These are phyloP conservation scores for Crithidia mellificae DNA, from an alignment of 208 protist genomes.

Conservation along the genomic window DNA sequence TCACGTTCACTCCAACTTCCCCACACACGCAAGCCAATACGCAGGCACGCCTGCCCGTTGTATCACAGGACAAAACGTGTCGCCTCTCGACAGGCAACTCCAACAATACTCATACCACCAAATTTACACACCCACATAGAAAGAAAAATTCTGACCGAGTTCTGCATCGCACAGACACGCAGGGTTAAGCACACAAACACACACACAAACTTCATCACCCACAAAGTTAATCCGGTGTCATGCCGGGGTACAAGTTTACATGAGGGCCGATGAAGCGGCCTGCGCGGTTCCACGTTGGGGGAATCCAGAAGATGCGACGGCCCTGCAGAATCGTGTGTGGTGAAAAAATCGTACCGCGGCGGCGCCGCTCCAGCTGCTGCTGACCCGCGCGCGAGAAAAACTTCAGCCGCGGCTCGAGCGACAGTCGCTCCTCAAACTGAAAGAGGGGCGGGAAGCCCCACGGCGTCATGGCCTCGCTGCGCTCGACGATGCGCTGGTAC, in stretches of 20 bases:
- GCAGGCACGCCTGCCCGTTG: no score
- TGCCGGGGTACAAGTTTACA: conserved; percentile 84
- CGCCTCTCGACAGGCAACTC: no score
- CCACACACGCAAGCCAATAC: no score
- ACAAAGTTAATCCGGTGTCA: conserved; percentile 76
- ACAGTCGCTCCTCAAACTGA: conserved; percentile 90
- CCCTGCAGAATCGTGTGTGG: conserved; percentile 74
- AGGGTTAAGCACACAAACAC: not conserved
- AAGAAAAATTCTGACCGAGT: no score
- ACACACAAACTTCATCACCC: not conserved
- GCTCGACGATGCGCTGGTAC: conserved; percentile 90
- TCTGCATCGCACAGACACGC: no score
- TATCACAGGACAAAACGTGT: no score
- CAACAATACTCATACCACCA: no score
- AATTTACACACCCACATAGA: no score
- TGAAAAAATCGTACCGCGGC: conserved; percentile 71
- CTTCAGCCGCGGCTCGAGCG: conserved; percentile 83
- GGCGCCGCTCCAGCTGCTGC: conserved; percentile 77
- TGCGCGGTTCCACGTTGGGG: conserved; percentile 85
- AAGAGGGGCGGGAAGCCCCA: conserved; percentile 92
- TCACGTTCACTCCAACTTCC: no score
- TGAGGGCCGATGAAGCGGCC: conserved; percentile 81
- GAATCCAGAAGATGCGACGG: conserved; percentile 88
- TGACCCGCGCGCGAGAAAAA: conserved; percentile 84
- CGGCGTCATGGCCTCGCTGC: conserved; percentile 90